Evolutionary conservation across 148 eudicot genomes (phyloP), one percentile per base, ranked within the genome.

Genomic region (Chenopodium formosanum): DNA sequence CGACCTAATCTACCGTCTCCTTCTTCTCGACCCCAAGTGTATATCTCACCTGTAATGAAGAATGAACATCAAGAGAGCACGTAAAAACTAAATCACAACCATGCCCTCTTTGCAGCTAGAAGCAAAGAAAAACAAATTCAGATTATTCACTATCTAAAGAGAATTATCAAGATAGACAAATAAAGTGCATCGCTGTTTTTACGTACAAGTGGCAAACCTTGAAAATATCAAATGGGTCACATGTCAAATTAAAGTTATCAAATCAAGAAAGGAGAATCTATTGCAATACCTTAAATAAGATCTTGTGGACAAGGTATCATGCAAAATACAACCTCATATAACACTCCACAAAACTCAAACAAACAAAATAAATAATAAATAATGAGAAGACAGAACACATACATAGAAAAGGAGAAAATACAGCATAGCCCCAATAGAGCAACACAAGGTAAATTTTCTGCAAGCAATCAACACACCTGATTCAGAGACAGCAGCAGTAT

Each of bases 21-120:
- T 90, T 96, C 99, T 80, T 96, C 99, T 85, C 99, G 91, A 46
- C 99, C 99, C 99, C 99, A 96, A 23, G 93, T 90, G 86, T 92
- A 96, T 44, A 96, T 78, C 83, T 92, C 91, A 77, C 99, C 99
- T 95, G 31, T 56, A 29, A 44, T 74, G 11, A 2, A 52, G 76
- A 50, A 79, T 5, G 29, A 44, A 32, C 47, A 50, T 48, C 75
- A 71, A 83, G 72, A 83, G 64, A 70, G 52, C 46, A 52, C 62
- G 73, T 48, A n/a, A 52, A 58, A 52, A 70, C 4, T 50, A n/a
- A 40, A 10, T 31, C 32, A 53, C 68, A 60, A 31, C 63, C 47
- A 52, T 46, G 14, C 25, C 56, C 14, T 12, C 80, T 5, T 22
- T 3, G 40, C 23, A 1, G 32, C 3, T 10, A 12, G 32, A 22